phyloP scores from a whole-genome alignment of 345 rosid genomes.

The Xanthoceras sorbifolium region DNA sequence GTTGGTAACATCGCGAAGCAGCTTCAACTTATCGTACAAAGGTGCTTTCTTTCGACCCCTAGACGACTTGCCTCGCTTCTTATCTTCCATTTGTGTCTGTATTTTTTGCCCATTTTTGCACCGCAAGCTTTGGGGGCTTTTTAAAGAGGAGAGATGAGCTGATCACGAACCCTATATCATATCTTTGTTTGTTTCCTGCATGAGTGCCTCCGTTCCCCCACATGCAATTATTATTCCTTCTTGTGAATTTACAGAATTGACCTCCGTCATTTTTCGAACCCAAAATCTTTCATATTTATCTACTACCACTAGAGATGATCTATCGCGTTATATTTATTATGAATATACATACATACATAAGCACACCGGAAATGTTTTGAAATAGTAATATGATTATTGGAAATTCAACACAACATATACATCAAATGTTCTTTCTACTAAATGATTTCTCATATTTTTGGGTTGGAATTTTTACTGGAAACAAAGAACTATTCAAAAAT shows the following conservation, averaged over 20 bases:
- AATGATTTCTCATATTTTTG: too few species aligned
- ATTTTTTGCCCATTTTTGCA: conserved; percentile 14
- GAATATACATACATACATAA: neutral
- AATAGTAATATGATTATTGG: neutral
- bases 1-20: conserved; percentile 47
- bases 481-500: too few species aligned
- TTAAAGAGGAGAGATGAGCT: conserved; percentile 25
- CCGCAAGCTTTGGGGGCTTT: conserved; percentile 21
- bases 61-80: conserved; percentile 33
- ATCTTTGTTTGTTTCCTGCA: conserved; percentile 41
- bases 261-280: neutral
- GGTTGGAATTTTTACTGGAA: too few species aligned
- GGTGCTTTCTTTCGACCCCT: conserved; percentile 39
- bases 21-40: conserved; percentile 39
- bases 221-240: conserved; percentile 16
- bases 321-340: neutral
- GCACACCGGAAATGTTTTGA: neutral
- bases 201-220: conserved; percentile 33
- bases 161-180: conserved; percentile 2
- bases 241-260: conserved; percentile 12
- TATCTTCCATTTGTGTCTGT: conserved; percentile 2
- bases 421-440: neutral
- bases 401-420: neutral
- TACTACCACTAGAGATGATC: too few species aligned
- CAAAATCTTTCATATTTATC: neutral